phyloP scores from a whole-genome alignment of 2,329 filamentous ascomycete species.

The Karstenula rhodostoma region DNA sequence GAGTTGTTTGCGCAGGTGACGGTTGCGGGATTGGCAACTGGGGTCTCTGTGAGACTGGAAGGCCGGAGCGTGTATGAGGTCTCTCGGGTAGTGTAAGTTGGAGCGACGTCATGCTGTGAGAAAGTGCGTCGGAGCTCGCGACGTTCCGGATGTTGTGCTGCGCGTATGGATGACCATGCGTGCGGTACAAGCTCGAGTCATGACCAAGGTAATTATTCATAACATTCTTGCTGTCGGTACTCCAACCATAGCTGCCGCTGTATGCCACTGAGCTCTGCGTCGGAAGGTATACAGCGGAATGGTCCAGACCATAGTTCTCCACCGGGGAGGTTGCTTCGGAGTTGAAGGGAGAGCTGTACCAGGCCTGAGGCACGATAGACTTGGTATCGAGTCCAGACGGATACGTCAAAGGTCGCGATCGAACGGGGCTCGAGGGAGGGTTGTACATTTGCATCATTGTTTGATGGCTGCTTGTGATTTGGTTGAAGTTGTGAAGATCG shows the following conservation, averaged over 20 bases:
- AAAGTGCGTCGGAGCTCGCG: conserved; percentile 29
- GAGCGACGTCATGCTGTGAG: conserved; percentile 43
- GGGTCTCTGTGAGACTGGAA: conserved; percentile 30
- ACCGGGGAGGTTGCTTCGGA: conserved; percentile 40
- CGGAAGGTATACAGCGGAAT: conserved; percentile 29
- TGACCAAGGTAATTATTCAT: conserved; percentile 32
- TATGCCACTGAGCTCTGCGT: conserved; percentile 26
- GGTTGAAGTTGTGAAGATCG: conserved; percentile 27
- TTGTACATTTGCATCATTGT: conserved; percentile 35
- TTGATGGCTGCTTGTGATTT: conserved; percentile 31
- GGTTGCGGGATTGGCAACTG: conserved; percentile 45
- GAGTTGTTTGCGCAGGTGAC: conserved; percentile 31
- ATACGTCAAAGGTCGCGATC: conserved; percentile 26
- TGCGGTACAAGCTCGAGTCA: conserved; percentile 24
- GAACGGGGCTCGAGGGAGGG: conserved; percentile 13
- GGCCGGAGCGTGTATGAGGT: conserved; percentile 25
- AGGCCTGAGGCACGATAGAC: conserved; percentile 28
- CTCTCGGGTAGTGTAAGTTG: conserved; percentile 38
- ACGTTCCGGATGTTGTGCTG: conserved; percentile 21
- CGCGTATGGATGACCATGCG: conserved; percentile 28
- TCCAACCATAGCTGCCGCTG: conserved; percentile 31
- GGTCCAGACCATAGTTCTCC: conserved; percentile 37
- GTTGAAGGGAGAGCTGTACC: conserved; percentile 31
- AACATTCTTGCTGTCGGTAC: conserved; percentile 19
- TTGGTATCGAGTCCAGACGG: conserved; percentile 30